Percentiles rank a stretch among this genome's conserved stretches.
phyloP scores from a whole-genome alignment of 2,329 filamentous ascomycete genomes.

The Rhinocladiella mackenziei region DNA sequence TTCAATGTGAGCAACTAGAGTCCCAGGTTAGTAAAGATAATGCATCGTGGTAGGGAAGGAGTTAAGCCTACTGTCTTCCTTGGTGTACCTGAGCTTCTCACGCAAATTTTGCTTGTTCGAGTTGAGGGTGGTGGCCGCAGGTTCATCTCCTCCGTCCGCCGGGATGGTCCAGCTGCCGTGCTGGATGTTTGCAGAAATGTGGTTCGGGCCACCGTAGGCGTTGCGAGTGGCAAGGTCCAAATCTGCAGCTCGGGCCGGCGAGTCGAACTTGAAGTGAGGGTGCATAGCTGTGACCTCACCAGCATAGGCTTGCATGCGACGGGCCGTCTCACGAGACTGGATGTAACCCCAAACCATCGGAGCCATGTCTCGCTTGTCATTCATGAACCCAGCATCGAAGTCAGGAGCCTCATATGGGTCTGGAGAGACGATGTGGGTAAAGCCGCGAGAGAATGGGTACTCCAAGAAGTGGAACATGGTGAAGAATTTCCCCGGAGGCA shows the following conservation, averaged over 20 bases:
- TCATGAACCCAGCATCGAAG: constrained; percentile 81
- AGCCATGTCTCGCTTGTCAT: constrained; percentile 77
- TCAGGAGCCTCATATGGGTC: constrained; percentile 71
- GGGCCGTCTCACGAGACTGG: constrained; percentile 74
- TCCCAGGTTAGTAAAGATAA: constrained; percentile 5
- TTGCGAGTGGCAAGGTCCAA: constrained; percentile 73
- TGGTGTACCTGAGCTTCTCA: constrained; percentile 56
- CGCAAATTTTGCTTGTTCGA: constrained; percentile 56
- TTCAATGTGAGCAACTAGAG: constrained; percentile 54
- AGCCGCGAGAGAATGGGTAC: constrained; percentile 66
- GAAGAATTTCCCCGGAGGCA: constrained; percentile 75
- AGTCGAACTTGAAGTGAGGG: constrained; percentile 69
- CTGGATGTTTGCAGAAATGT: constrained; percentile 66
- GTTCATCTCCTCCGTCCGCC: constrained; percentile 53
- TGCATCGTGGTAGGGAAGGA: neutral
- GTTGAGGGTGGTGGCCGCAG: constrained; percentile 54
- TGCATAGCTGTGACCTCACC: constrained; percentile 66
- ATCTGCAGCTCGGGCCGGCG: constrained; percentile 64
- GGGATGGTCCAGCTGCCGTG: constrained; percentile 68
- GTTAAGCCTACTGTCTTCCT: constrained; percentile 37
- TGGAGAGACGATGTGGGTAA: constrained; percentile 65
- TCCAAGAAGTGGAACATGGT: constrained; percentile 75
- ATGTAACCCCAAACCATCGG: constrained; percentile 83
- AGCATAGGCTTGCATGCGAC: constrained; percentile 72
- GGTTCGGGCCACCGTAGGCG: constrained; percentile 67